A percentile compares a stretch with the other conserved stretches of the same genome.
Evolutionary conservation across 2,329 filamentous ascomycete genomes (phyloP).

Genomic region (Colletotrichum eremochloae): DNA sequence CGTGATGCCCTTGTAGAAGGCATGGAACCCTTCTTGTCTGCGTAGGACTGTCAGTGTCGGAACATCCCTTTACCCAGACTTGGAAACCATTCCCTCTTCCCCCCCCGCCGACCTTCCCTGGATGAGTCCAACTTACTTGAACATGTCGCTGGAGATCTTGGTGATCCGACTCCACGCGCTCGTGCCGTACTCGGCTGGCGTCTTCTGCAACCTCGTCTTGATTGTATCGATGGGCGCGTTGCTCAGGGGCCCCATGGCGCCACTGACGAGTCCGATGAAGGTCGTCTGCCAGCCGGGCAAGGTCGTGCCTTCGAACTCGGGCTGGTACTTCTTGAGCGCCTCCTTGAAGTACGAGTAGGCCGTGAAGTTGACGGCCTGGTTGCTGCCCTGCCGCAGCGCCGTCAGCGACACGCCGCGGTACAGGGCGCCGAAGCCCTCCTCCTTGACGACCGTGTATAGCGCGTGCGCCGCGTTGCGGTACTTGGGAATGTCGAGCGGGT

Average conservation of each 20-base stretch:
- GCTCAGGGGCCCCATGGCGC: constrained; percentile 94
- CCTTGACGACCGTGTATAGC: constrained; percentile 88
- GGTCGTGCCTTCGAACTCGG: constrained; percentile 72
- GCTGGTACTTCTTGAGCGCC: constrained; percentile 78
- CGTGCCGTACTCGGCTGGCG: constrained; percentile 83
- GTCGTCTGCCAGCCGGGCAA: constrained; percentile 93
- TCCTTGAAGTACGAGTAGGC: constrained; percentile 96
- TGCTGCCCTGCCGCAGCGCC: constrained; percentile 92
- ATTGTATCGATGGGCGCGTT: constrained; percentile 99
- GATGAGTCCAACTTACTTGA: constrained; percentile 68
- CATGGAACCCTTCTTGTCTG: constrained; percentile 90
- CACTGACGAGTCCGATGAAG: constrained; percentile 88
- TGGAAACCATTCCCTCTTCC: background rate
- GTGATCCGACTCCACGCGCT: constrained; percentile 84
- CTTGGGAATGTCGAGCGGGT: constrained; percentile 95
- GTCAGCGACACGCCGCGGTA: constrained; percentile 96
- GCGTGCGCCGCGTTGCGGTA: constrained; percentile 93
- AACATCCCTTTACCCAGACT: no score
- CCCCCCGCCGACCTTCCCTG: no score
- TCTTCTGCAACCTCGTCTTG: constrained; percentile 96
- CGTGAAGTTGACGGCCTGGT: constrained; percentile 99
- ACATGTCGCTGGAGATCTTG: constrained; percentile 85
- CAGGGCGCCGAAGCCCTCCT: constrained; percentile 89
- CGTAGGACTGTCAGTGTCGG: constrained; percentile 38
- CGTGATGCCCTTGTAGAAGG: constrained; percentile 99